These are phyloP conservation scores for Iberis pinnata DNA, from an alignment of 345 rosid genomes.

Conservation along the genomic window DNA sequence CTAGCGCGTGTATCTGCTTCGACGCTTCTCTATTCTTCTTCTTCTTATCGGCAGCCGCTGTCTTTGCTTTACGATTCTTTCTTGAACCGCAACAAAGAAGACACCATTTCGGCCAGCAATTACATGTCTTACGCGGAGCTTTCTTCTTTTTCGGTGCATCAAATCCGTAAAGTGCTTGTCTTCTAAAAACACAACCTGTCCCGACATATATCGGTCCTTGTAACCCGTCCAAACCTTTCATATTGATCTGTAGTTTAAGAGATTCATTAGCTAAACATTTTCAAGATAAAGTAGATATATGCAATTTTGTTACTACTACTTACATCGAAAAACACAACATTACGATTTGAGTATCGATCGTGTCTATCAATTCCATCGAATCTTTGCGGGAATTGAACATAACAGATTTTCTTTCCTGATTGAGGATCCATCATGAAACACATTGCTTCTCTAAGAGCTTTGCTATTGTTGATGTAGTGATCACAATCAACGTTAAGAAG, in stretches of 20 bases:
- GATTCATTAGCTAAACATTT: not conserved
- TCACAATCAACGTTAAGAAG: conserved; percentile 92
- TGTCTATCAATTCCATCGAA: conserved; percentile 97
- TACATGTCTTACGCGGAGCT: conserved; percentile 87
- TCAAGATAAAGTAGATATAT: not conserved
- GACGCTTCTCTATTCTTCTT: conserved; percentile 85
- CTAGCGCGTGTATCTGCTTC: conserved; percentile 94
- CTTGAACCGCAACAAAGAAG: conserved; percentile 65
- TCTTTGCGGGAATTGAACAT: conserved; percentile 98
- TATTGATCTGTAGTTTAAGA: conserved; percentile 64
- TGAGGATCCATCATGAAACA: conserved; percentile 99
- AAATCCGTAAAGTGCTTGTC: conserved; percentile 85
- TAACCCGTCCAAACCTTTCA: conserved; percentile 95
- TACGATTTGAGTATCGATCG: conserved; percentile 93
- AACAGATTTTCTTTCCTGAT: conserved; percentile 89
- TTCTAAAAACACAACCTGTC: conserved; percentile 94
- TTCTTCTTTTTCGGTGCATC: conserved; percentile 93
- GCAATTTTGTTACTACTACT: no score
- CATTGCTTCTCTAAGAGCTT: conserved; percentile 96
- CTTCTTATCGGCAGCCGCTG: conserved; percentile 45
- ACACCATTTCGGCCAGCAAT: conserved; percentile 98
- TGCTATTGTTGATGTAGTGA: conserved; percentile 94
- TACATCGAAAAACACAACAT: conserved; percentile 97
- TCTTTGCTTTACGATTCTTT: conserved; percentile 63
- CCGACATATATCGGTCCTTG: conserved; percentile 99